Percentiles rank a stretch among this genome's conserved stretches.
phyloP scores from a whole-genome alignment of 202 grass and related monocot species.

The Hordeum pubiflorum region DNA sequence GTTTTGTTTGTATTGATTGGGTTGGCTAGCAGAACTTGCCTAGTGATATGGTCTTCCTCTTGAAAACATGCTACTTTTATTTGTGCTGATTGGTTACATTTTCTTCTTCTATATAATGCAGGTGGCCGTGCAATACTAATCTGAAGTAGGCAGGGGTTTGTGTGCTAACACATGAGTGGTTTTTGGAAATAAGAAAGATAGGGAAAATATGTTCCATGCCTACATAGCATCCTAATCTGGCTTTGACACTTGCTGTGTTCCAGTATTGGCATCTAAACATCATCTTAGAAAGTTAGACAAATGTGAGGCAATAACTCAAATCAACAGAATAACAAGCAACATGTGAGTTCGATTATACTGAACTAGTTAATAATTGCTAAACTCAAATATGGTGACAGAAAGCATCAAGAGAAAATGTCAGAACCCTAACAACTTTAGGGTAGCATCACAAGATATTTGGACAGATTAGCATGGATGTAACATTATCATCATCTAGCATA shows the following conservation, averaged over 20 bases:
- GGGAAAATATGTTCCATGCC: background rate
- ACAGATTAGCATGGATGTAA: background rate
- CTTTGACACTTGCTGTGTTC: background rate
- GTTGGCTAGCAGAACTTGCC: background rate
- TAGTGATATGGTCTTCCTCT: background rate
- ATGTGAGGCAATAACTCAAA: conserved; percentile 1
- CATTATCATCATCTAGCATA: background rate
- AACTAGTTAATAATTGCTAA: conserved; percentile 11
- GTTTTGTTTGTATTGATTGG: background rate
- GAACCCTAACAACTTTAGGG: background rate
- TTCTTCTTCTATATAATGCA: background rate
- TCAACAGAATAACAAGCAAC: background rate
- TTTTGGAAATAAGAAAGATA: background rate
- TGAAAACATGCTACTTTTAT: background rate
- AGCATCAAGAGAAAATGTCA: background rate
- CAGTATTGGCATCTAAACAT: background rate
- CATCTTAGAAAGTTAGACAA: background rate
- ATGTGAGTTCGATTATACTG: background rate
- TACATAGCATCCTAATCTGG: background rate
- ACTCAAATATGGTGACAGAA: background rate
- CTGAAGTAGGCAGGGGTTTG: background rate
- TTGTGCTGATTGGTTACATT: background rate
- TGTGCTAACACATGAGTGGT: background rate
- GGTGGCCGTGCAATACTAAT: background rate
- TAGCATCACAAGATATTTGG: background rate